These are phyloP conservation scores for Periglandula ipomoeae DNA, from an alignment of 2,329 filamentous ascomycete species.

Conservation along the genomic window DNA sequence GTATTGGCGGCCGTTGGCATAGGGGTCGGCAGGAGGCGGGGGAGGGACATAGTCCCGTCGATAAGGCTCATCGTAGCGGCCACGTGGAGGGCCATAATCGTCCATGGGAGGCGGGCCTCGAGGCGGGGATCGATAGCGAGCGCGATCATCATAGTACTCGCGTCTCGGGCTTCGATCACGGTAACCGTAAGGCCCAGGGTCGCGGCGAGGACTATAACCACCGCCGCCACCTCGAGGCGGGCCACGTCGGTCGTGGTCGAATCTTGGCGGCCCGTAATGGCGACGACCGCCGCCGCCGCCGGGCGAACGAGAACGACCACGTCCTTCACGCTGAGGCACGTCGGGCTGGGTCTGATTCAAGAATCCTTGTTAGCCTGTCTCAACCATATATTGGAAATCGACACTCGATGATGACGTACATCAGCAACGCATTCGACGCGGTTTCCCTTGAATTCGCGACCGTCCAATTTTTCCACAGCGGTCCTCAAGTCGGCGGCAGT, in stretches of 20 bases:
- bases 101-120: constrained; percentile 57
- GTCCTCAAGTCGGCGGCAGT: constrained; percentile 80
- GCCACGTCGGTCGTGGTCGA: constrained; percentile 75
- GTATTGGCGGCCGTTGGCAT: constrained; percentile 47
- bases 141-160: constrained; percentile 80
- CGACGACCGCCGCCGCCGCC: constrained; percentile 31
- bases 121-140: constrained; percentile 72
- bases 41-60: constrained; percentile 58
- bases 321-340: constrained; percentile 52
- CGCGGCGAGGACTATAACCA: constrained; percentile 70
- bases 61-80: constrained; percentile 71
- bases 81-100: constrained; percentile 63
- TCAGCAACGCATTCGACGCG: constrained; percentile 80
- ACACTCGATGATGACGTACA: constrained; percentile 45
- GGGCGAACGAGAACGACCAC: constrained; percentile 72
- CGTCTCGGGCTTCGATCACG: constrained; percentile 80
- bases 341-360: constrained; percentile 66
- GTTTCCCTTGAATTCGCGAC: constrained; percentile 84
- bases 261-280: constrained; percentile 52
- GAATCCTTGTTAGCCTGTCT: neutral
- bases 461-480: constrained; percentile 91
- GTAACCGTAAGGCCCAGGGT: constrained; percentile 60
- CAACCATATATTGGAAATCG: neutral
- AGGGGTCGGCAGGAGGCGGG: constrained; percentile 54
- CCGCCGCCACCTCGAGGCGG: constrained; percentile 46